Percentiles rank a stretch among this genome's conserved stretches.
These are phyloP conservation scores for Emiliania huxleyi DNA, from an alignment of 78 protist species.

Conservation along the genomic window DNA sequence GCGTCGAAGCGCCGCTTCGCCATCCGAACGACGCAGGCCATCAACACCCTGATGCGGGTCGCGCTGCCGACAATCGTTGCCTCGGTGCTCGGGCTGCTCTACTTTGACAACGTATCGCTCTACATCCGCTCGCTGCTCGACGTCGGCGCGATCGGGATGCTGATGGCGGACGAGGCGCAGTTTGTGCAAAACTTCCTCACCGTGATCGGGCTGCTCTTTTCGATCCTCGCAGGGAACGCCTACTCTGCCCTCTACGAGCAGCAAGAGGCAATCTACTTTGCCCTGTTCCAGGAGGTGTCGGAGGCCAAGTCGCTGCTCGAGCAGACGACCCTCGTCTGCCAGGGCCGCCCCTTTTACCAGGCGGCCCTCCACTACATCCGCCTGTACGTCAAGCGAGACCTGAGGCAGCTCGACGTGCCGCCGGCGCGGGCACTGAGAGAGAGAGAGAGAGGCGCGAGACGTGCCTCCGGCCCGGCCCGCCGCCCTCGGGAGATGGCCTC, in stretches of 20 bases:
- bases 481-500: too few relatives aligned
- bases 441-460: too few relatives aligned
- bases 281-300: slow-evolving; percentile 34
- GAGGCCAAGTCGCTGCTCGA: slow-evolving; percentile 24
- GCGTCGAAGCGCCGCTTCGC: neutral
- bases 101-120: slow-evolving; percentile 27
- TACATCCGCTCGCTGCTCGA: neutral
- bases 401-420: slow-evolving; percentile 32
- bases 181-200: slow-evolving; percentile 29
- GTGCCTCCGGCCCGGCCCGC: too few relatives aligned
- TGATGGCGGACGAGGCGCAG: slow-evolving; percentile 30
- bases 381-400: slow-evolving; percentile 1
- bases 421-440: slow-evolving; percentile 27
- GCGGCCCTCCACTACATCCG: neutral
- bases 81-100: neutral
- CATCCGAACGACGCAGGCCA: neutral
- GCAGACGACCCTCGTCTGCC: slow-evolving; percentile 41
- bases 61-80: neutral
- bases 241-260: slow-evolving; percentile 32
- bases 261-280: slow-evolving; percentile 39
- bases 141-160: neutral
- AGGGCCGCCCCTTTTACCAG: slow-evolving; percentile 40
- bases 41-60: neutral
- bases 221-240: slow-evolving; percentile 32
- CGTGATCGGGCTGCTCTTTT: slow-evolving; percentile 36